Percentiles rank a stretch among this genome's conserved stretches.
phyloP scores from a whole-genome alignment of 192 early-diverging fungal genomes.

The Linnemannia zychae region DNA sequence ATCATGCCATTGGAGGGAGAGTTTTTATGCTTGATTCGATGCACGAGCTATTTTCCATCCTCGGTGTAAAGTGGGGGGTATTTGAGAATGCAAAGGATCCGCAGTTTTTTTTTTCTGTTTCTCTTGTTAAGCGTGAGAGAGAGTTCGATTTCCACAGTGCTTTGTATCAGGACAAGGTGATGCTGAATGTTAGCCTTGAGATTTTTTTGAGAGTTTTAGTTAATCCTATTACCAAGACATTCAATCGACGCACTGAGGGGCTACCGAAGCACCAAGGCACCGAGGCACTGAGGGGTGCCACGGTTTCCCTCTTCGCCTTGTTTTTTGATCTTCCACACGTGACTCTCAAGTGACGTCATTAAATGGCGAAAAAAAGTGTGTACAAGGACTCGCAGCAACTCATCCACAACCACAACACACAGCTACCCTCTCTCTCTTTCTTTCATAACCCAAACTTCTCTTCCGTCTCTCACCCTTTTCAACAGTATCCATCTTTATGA shows the following conservation, averaged over 20 bases:
- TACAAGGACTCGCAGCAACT: not conserved
- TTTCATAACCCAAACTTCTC: not conserved
- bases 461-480: conserved; percentile 16
- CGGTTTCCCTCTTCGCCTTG: not conserved
- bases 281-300: not conserved
- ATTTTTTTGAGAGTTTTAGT: too few relatives aligned
- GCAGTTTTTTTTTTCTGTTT: not conserved
- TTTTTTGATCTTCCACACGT: not conserved
- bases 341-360: not conserved
- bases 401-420: not conserved
- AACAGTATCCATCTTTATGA: conserved; percentile 54
- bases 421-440: not conserved
- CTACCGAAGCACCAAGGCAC: too few relatives aligned
- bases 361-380: not conserved
- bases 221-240: too few relatives aligned
- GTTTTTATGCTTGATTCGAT: not conserved
- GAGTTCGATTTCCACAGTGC: not conserved
- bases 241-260: too few relatives aligned
- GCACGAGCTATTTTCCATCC: not conserved
- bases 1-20: not conserved
- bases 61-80: not conserved
- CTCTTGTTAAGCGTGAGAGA: not conserved
- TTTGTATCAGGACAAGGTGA: too few relatives aligned
- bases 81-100: not conserved
- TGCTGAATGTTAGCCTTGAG: too few relatives aligned